Evolutionary conservation across 352 stramenopile species (phyloP).

Genomic region (Phytophthora tubulina): DNA sequence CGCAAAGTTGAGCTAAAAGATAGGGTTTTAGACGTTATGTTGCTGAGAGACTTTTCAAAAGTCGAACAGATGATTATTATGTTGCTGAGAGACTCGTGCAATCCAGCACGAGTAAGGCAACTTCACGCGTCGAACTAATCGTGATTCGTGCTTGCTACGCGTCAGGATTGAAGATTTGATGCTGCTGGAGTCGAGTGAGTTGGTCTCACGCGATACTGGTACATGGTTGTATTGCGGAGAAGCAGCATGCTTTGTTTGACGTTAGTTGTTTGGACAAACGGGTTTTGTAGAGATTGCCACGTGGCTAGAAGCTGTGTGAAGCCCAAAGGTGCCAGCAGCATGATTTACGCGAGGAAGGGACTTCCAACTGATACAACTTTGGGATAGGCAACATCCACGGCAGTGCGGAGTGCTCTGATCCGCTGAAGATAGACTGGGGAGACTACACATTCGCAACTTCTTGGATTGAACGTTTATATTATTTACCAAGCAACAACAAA

Average conservation of each 20-base stretch:
- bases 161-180: background rate
- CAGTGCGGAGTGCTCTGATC: too few relatives aligned
- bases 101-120: background rate
- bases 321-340: too few relatives aligned
- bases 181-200: background rate
- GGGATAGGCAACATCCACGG: too few relatives aligned
- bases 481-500: too few relatives aligned
- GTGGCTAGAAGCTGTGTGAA: too few relatives aligned
- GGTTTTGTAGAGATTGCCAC: background rate
- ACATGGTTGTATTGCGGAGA: background rate
- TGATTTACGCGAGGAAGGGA: too few relatives aligned
- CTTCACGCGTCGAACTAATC: slow-evolving; percentile 20
- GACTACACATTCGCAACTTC: too few relatives aligned
- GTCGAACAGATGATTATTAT: background rate
- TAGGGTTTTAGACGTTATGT: slow-evolving; percentile 6
- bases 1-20: background rate
- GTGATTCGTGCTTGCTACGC: background rate
- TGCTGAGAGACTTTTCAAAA: slow-evolving; percentile 11
- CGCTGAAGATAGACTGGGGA: too few relatives aligned
- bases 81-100: background rate
- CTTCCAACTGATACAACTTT: too few relatives aligned
- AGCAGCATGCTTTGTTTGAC: background rate
- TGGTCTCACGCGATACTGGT: background rate
- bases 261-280: background rate
- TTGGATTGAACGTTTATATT: too few relatives aligned